Conservation (phyloP, 257 asterid species). For the Nicotiana obtusifolia region DNA sequence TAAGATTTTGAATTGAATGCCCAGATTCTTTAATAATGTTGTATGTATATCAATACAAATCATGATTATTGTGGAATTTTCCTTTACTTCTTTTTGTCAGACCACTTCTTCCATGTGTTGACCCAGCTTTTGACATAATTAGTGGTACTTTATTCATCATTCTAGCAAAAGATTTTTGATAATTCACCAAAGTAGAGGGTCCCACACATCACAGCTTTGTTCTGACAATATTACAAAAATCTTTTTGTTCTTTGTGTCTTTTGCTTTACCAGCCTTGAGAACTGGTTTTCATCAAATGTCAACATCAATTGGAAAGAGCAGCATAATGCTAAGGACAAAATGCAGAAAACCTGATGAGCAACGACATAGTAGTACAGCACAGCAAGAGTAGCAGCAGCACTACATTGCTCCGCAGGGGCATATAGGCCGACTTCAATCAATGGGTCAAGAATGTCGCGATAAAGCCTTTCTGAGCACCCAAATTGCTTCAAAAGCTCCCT, state of each 20-base stretch:
- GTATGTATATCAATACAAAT: too few relatives aligned
- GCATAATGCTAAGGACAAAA: background rate
- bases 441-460: conserved; percentile 36
- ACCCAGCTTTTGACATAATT: too few relatives aligned
- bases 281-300: background rate
- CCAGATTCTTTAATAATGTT: too few relatives aligned
- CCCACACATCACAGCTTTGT: background rate
- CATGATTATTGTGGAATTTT: too few relatives aligned
- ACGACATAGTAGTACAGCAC: conserved; percentile 41
- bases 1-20: too few relatives aligned
- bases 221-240: background rate
- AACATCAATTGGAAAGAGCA: background rate
- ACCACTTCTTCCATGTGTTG: too few relatives aligned
- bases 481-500: conserved; percentile 54
- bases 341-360: conserved; percentile 46
- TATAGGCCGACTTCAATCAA: conserved; percentile 57
- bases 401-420: conserved; percentile 60
- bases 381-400: conserved; percentile 59
- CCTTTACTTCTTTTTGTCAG: too few relatives aligned
- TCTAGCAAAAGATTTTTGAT: background rate
- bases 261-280: too few relatives aligned
- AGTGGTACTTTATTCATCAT: too few relatives aligned
- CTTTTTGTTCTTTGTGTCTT: background rate
- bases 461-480: conserved; percentile 59
- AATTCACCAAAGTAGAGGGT: background rate